Percentiles rank a stretch among this genome's conserved stretches.
These are phyloP conservation scores for Suillus sp. DNA, from an alignment of 768 basidiomycete species.

Conservation along the genomic window DNA sequence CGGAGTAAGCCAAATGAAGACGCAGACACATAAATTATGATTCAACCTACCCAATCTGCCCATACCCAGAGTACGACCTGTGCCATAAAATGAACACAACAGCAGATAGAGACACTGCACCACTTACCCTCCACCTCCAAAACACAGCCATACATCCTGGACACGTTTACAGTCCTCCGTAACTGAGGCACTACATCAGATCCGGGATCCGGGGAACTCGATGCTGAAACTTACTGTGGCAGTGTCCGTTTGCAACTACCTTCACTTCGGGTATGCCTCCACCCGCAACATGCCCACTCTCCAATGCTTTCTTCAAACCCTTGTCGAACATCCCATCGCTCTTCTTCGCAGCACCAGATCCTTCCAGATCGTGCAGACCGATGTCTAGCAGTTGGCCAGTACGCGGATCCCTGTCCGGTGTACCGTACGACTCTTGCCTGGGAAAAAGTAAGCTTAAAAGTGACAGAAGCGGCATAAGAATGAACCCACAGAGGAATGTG, in stretches of 20 bases:
- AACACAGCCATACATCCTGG: constrained; percentile 89
- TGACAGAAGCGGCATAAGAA: neutral
- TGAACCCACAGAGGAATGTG: constrained; percentile 85
- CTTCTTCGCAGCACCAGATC: constrained; percentile 60
- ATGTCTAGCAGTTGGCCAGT: constrained; percentile 68
- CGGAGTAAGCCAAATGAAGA: constrained; percentile 15
- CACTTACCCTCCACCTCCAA: constrained; percentile 80
- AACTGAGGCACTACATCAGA: constrained; percentile 44
- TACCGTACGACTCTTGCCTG: constrained; percentile 74
- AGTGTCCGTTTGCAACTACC: constrained; percentile 88
- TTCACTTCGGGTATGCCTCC: constrained; percentile 71
- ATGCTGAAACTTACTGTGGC: constrained; percentile 59
- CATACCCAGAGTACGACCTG: constrained; percentile 83
- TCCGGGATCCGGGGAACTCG: neutral
- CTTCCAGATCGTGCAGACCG: constrained; percentile 64
- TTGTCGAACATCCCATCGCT: constrained; percentile 87
- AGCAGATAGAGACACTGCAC: neutral
- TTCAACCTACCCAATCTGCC: constrained; percentile 65
- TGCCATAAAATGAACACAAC: neutral
- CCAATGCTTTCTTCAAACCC: constrained; percentile 69
- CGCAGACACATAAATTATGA: neutral
- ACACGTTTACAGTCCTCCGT: constrained; percentile 89
- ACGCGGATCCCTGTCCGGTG: constrained; percentile 63
- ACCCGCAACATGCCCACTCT: constrained; percentile 62
- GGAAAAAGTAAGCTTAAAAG: neutral